Evolutionary conservation across 1,284 basidiomycete species (phyloP), one percentile per base, ranked within the genome.

Genomic region (Sporisorium exsertum): DNA sequence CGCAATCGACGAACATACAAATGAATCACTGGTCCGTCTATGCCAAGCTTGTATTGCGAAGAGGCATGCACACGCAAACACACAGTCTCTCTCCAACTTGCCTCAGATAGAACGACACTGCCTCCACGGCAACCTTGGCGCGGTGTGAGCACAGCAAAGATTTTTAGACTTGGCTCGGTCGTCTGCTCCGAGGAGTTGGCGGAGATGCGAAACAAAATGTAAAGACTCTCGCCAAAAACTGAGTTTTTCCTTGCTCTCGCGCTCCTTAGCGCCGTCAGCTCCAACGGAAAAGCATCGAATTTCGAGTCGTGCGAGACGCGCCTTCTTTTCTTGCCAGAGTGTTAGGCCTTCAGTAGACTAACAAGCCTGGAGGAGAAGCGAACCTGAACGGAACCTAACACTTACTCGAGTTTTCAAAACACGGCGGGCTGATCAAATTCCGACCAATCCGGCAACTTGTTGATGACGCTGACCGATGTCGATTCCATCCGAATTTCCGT

Each of bases 381-480:
- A n/a, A n/a, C n/a, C n/a, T n/a, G 29, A 32, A 32, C 29, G 29
- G 29, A 32, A 32, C 29, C 29, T 32, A 32, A 32, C 29, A n/a
- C n/a, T n/a, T n/a, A n/a, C n/a, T n/a, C n/a, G n/a, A n/a, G n/a
- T n/a, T n/a, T n/a, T n/a, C n/a, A n/a, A n/a, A n/a, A n/a, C n/a
- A n/a, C n/a, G n/a, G n/a, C 58, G 49, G 58, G 27, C 18, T 33
- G 12, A 15, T 35, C 35, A 43, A 43, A 47, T 32, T 42, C 58
- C 67, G 61, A 70, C 52, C 33, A 40, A 60, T 61, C 62, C 67
- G 67, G 67, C 45, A 64, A 64, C 26, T 1, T 2, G 10, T 20
- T 7, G 29, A 50, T 56, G 67, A 70, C 61, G 67, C 61, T 59
- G 61, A 47, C 50, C 67, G 60, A 62, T 37, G n/a, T n/a, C n/a